Conservation (phyloP, 805 yeast genomes). For the Saccharomyces kudriavzevii region DNA sequence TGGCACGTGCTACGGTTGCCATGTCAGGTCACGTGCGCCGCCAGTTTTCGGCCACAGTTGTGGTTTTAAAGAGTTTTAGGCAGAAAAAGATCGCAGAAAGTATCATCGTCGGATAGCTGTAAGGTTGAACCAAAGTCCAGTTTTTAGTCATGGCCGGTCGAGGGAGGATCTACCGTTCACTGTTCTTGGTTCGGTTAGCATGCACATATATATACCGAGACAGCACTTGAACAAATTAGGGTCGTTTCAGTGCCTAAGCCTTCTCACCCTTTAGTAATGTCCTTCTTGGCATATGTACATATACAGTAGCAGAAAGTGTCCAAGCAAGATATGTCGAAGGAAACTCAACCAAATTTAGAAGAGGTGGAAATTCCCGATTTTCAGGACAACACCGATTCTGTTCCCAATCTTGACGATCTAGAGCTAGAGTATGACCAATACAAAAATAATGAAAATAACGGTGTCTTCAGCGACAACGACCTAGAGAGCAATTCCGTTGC, state of each 20-base stretch:
- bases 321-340: neutral
- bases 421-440: constrained; percentile 25
- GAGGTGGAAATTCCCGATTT: constrained; percentile 1
- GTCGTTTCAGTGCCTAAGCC: neutral
- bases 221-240: neutral
- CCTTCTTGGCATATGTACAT: neutral
- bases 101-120: neutral
- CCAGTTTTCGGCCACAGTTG: neutral
- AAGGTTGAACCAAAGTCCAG: neutral
- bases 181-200: neutral
- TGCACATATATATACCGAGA: neutral
- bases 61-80: neutral
- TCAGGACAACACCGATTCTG: neutral
- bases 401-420: constrained; percentile 19
- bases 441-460: constrained; percentile 9
- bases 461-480: neutral
- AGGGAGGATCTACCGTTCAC: neutral
- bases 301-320: neutral
- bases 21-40: neutral
- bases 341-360: neutral
- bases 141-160: neutral
- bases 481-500: neutral
- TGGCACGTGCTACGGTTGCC: neutral
- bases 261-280: neutral
- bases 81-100: neutral